phyloP scores from a whole-genome alignment of 306 rosid genomes.

The Oemleria cerasiformis region DNA sequence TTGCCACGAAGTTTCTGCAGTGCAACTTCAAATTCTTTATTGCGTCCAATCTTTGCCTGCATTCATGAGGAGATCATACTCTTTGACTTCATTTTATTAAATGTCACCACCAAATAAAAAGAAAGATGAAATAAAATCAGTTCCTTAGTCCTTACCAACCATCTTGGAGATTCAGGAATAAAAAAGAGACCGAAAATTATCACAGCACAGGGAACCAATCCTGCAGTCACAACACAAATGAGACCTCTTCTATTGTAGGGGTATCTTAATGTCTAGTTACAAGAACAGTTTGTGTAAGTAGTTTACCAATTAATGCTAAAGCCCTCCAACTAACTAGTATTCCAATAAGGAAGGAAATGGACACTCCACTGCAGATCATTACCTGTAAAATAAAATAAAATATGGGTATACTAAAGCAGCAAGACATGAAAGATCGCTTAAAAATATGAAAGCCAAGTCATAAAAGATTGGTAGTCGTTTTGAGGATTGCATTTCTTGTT shows the following conservation, averaged over 20 bases:
- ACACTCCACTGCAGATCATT: conserved; percentile 67
- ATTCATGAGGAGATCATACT: conserved; percentile 6
- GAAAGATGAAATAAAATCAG: background rate
- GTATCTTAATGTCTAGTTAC: background rate
- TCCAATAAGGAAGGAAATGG: conserved; percentile 74
- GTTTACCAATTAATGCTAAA: conserved; percentile 65
- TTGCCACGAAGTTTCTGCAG: conserved; percentile 70
- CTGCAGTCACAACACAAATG: conserved; percentile 45
- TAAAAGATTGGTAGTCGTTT: background rate
- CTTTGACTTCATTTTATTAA: background rate
- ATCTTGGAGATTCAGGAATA: conserved; percentile 97
- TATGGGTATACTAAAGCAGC: background rate
- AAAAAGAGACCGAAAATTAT: conserved; percentile 71
- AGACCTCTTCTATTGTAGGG: conserved; percentile 11
- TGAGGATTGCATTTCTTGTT: background rate
- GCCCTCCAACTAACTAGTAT: conserved; percentile 68
- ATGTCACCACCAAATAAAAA: background rate
- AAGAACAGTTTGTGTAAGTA: conserved; percentile 15
- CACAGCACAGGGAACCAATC: conserved; percentile 67
- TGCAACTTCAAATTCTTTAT: conserved; percentile 56
- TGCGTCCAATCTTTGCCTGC: conserved; percentile 70
- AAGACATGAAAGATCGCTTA: background rate
- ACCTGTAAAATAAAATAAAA: conserved; percentile 35
- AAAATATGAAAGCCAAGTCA: background rate
- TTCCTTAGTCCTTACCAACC: conserved; percentile 73